Conservation (phyloP, 305 asterid species). For the Fraxinus latifolia region DNA sequence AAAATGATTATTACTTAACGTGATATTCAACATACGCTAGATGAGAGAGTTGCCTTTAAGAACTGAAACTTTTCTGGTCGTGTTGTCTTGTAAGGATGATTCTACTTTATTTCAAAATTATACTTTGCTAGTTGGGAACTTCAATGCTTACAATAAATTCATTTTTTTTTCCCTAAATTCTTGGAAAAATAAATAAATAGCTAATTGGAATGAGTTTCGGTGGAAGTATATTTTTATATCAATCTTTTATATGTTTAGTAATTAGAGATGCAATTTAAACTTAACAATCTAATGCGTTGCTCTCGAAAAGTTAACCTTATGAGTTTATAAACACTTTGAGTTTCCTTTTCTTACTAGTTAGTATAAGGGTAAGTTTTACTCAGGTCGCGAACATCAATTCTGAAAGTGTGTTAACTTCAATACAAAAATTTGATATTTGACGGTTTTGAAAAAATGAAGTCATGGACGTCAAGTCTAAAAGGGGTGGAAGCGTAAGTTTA, state of each 20-base stretch:
- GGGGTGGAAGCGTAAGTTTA: not conserved
- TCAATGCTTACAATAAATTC: not conserved
- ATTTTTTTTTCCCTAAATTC: not conserved
- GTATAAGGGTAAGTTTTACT: not conserved
- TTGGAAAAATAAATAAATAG: slow-evolving; percentile 11
- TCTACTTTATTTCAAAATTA: slow-evolving; percentile 4
- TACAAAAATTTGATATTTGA: not conserved
- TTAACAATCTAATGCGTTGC: not conserved
- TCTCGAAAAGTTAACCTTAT: not conserved
- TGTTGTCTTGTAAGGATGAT: not conserved
- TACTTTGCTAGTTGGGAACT: not conserved
- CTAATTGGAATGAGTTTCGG: not conserved
- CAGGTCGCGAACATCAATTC: not conserved
- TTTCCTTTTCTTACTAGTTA: not conserved
- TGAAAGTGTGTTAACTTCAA: not conserved
- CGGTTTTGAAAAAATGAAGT: not conserved
- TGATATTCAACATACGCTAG: not conserved
- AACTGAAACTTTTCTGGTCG: not conserved
- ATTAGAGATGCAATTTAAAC: not conserved
- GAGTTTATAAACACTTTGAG: not conserved
- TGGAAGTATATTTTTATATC: not conserved
- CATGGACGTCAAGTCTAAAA: not conserved
- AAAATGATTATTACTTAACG: not conserved
- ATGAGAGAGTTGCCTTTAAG: not conserved
- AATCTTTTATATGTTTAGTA: not conserved